These are phyloP conservation scores for Epichloe gansuensis DNA, from an alignment of 2,329 filamentous ascomycete species.

Conservation along the genomic window DNA sequence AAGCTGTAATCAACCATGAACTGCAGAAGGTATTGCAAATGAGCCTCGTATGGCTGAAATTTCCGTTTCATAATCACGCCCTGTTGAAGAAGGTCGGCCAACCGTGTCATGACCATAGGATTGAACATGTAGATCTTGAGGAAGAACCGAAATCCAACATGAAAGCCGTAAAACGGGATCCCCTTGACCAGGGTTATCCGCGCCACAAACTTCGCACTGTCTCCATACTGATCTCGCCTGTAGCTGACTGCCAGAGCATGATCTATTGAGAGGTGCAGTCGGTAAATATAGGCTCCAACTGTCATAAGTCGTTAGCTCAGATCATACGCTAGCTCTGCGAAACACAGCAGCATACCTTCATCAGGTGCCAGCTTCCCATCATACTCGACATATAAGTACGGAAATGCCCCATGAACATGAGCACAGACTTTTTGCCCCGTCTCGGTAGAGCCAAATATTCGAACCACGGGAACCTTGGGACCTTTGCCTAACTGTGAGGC, in stretches of 20 bases:
- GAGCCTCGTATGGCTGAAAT: conserved; percentile 88
- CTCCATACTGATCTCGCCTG: conserved; percentile 58
- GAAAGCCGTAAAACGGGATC: conserved; percentile 88
- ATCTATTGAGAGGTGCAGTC: conserved; percentile 76
- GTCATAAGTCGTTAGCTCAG: conserved; percentile 7
- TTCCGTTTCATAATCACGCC: conserved; percentile 72
- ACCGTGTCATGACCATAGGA: conserved; percentile 70
- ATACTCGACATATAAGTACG: conserved; percentile 90
- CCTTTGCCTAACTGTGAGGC: conserved; percentile 46
- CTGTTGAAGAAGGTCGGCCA: conserved; percentile 77
- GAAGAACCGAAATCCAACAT: conserved; percentile 82
- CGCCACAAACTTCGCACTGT: conserved; percentile 61
- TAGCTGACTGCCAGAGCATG: conserved; percentile 80
- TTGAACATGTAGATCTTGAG: conserved; percentile 93
- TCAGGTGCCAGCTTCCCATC: conserved; percentile 52
- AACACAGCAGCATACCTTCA: conserved; percentile 43
- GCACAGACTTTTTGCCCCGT: conserved; percentile 93
- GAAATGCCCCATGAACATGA: conserved; percentile 90
- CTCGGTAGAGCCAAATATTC: conserved; percentile 85
- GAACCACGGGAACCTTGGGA: conserved; percentile 71
- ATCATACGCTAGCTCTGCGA: background rate
- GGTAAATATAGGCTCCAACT: conserved; percentile 67
- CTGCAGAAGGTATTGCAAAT: conserved; percentile 82
- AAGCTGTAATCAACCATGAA: conserved; percentile 99
- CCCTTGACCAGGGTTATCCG: conserved; percentile 88